These are phyloP conservation scores for Parasitella parasitica DNA, from an alignment of 371 early-diverging fungal genomes.

Conservation along the genomic window DNA sequence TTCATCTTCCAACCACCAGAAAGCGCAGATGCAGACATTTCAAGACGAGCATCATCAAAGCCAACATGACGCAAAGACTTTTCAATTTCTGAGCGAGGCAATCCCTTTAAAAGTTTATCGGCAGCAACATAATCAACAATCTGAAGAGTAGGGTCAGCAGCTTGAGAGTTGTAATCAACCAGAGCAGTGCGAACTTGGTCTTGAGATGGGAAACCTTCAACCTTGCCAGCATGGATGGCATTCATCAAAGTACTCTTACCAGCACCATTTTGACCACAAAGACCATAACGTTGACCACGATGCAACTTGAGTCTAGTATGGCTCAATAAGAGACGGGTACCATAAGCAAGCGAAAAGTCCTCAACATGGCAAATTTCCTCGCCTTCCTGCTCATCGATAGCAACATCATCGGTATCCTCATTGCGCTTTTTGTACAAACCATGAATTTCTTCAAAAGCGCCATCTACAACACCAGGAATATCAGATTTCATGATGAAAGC, in stretches of 20 bases:
- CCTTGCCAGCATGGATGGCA: constrained; percentile 70
- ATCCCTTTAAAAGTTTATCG: constrained; percentile 47
- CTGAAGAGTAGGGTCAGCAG: constrained; percentile 62
- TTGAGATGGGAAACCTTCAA: constrained; percentile 75
- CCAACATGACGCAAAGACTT: constrained; percentile 62
- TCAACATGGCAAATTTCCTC: constrained; percentile 76
- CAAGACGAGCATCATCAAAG: constrained; percentile 62
- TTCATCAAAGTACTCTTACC: constrained; percentile 92
- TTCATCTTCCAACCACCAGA: constrained; percentile 94
- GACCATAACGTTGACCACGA: constrained; percentile 79
- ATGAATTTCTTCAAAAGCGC: constrained; percentile 37
- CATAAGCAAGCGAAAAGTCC: constrained; percentile 79
- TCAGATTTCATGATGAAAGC: constrained; percentile 50
- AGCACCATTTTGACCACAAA: constrained; percentile 90
- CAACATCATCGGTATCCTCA: constrained; percentile 45
- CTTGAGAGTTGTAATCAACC: constrained; percentile 77
- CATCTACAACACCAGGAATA: constrained; percentile 32
- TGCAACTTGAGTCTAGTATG: constrained; percentile 76
- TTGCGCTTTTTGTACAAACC: constrained; percentile 48
- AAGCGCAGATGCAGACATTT: constrained; percentile 60
- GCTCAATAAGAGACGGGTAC: constrained; percentile 80
- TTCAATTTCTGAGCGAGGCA: constrained; percentile 54
- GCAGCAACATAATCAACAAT: constrained; percentile 65
- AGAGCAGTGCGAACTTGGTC: constrained; percentile 69
- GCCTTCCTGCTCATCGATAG: constrained; percentile 54